Conservation (phyloP, 768 basidiomycete species). For the Pisolithus orientalis region DNA sequence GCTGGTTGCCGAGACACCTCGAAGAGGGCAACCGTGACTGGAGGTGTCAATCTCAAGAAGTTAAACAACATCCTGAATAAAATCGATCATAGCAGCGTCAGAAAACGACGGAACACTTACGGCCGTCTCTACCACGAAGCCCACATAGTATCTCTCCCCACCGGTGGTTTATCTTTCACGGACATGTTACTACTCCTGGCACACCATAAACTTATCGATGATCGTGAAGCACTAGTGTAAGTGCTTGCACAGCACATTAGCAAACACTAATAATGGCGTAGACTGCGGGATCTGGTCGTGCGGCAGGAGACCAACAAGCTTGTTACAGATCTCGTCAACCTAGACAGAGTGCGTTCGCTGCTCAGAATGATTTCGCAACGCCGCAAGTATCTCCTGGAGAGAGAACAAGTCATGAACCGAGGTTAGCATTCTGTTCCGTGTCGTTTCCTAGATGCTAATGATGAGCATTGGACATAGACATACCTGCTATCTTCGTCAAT, state of each 20-base stretch:
- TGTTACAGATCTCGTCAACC: slow-evolving; percentile 77
- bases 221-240: slow-evolving; percentile 82
- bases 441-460: neutral
- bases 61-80: slow-evolving; percentile 51
- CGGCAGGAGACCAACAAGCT: slow-evolving; percentile 72
- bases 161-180: slow-evolving; percentile 84
- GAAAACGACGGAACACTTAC: slow-evolving; percentile 64
- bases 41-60: slow-evolving; percentile 58
- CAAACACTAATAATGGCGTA: slow-evolving; percentile 23
- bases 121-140: slow-evolving; percentile 86
- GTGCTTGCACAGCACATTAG: slow-evolving; percentile 16
- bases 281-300: slow-evolving; percentile 74
- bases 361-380: slow-evolving; percentile 72
- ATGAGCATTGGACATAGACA: slow-evolving; percentile 33
- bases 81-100: slow-evolving; percentile 60
- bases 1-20: slow-evolving; percentile 39
- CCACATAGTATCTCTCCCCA: slow-evolving; percentile 58
- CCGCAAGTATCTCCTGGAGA: slow-evolving; percentile 53
- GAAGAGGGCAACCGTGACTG: slow-evolving; percentile 30
- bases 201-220: slow-evolving; percentile 88
- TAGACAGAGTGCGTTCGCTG: slow-evolving; percentile 79
- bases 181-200: slow-evolving; percentile 83
- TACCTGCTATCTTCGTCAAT: slow-evolving; percentile 69
- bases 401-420: slow-evolving; percentile 38
- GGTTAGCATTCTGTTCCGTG: slow-evolving; percentile 27